Conservation (phyloP, 1,284 basidiomycete genomes). For the Heliocybe sulcata region DNA sequence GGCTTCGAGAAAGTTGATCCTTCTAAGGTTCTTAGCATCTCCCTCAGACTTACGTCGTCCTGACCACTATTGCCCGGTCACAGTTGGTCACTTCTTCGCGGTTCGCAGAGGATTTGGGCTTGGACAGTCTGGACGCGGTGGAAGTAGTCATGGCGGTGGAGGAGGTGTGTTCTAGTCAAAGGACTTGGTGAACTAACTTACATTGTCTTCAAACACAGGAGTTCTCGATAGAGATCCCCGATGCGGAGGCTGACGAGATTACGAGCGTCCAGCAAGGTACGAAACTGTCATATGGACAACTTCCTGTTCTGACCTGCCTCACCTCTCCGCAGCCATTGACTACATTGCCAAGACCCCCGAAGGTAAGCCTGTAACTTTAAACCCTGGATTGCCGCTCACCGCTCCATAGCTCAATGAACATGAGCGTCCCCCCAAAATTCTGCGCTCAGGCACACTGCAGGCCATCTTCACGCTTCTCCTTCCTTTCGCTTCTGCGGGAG, state of each 20-base stretch:
- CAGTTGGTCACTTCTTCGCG: constrained; percentile 73
- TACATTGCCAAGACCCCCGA: constrained; percentile 95
- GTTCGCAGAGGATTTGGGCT: constrained; percentile 85
- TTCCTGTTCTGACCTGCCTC: background rate
- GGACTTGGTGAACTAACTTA: constrained; percentile 1
- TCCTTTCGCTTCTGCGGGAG: background rate
- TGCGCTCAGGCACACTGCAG: background rate
- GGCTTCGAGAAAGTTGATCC: constrained; percentile 93
- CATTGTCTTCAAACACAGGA: constrained; percentile 41
- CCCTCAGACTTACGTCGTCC: constrained; percentile 2
- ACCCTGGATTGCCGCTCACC: background rate
- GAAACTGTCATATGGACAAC: constrained; percentile 16
- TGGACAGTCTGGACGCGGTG: constrained; percentile 96
- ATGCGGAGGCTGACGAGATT: constrained; percentile 97
- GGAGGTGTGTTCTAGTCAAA: constrained; percentile 57
- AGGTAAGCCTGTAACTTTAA: constrained; percentile 40
- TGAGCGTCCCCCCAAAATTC: constrained; percentile 4
- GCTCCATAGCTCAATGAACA: background rate
- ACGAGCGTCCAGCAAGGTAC: constrained; percentile 89
- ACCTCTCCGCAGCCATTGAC: constrained; percentile 71
- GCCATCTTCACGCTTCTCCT: background rate
- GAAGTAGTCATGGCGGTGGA: constrained; percentile 99
- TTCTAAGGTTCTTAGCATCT: constrained; percentile 56
- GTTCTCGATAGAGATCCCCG: constrained; percentile 90
- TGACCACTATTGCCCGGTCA: constrained; percentile 3